Conservation (phyloP, 2,329 filamentous ascomycete species). For the Penicillium sp. region DNA sequence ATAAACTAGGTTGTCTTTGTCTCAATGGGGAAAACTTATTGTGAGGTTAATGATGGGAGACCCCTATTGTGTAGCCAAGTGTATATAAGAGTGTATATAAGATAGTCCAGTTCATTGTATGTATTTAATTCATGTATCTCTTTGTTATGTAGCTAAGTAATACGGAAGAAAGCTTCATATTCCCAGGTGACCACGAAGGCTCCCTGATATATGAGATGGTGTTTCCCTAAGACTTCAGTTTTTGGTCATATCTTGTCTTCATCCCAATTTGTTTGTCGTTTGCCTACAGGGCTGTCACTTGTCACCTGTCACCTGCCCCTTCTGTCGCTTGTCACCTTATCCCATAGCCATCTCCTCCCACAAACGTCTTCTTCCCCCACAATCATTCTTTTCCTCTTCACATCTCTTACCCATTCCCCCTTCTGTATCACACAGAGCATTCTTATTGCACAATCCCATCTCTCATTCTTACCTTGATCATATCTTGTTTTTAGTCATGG, state of each 20-base stretch:
- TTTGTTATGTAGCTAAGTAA: neutral
- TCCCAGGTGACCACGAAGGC: neutral
- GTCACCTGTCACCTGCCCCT: neutral
- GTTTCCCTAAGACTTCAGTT: neutral
- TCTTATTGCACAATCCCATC: neutral
- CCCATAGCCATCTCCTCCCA: neutral
- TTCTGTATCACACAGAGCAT: neutral
- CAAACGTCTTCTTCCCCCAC: conserved; percentile 1
- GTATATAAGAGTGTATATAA: neutral
- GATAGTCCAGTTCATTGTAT: neutral
- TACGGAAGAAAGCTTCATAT: neutral
- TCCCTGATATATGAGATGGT: neutral
- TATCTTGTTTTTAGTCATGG: conserved; percentile 14
- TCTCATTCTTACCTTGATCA: neutral
- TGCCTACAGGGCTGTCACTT: neutral
- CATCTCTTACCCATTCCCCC: conserved; percentile 8
- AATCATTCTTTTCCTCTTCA: conserved; percentile 7
- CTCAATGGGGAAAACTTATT: neutral
- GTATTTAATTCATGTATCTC: neutral
- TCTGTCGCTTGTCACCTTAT: neutral
- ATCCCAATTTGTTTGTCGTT: neutral
- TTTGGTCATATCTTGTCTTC: neutral
- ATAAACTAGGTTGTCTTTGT: neutral
- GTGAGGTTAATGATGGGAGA: neutral
- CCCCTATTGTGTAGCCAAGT: neutral